Evolutionary conservation across 2,329 filamentous ascomycete species (phyloP), one percentile per base, ranked within the genome.

Genomic region (Ophiostoma ulmi): DNA sequence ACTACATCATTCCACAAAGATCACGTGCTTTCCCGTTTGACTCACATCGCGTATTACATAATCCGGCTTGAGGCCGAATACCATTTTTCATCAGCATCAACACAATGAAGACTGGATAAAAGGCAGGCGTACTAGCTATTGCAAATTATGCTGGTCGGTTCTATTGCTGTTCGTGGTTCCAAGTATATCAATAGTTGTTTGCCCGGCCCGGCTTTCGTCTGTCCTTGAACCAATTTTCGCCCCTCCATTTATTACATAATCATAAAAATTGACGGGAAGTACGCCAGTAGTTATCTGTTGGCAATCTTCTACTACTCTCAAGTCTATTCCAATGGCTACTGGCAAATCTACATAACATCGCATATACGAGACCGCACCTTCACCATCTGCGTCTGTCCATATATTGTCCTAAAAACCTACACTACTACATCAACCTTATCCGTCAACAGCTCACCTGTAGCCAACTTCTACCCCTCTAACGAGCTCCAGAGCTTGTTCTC

Each of bases 11-110:
- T 31, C 31, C 4, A 31, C n/a, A 48, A 26, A 31, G 36, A 55
- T 55, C 66, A 68, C 66, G 66, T 68, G 66, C 44, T n/a, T 55
- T 68, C 41, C 66, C 66, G 66, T 48, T 55, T 68, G 66, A 68
- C 26, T 68, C 66, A 68, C 14, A 41, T 48, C 14, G 44, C 22
- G 61, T 38, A 64, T 64, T 35, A 64, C 6, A 35, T 38, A 64
- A 64, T 22, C 61, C 35, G 61, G 35, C 58, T 2, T 63, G 11
- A 63, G 31, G 61, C 61, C 17, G 14, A n/a, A n/a, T 22, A n/a
- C 36, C n/a, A n/a, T 44, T 44, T 48, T n/a, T 48, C 17, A 20
- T 48, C 44, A 20, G 20, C 44, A 48, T n/a, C 44, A 20, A 5
- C 44, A 48, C 0, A 48, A 48, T n/a, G 17, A 20, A n/a, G 8